Base-by-base conservation (phyloP, 805 yeast species). In the Lipomyces lipofer region DNA sequence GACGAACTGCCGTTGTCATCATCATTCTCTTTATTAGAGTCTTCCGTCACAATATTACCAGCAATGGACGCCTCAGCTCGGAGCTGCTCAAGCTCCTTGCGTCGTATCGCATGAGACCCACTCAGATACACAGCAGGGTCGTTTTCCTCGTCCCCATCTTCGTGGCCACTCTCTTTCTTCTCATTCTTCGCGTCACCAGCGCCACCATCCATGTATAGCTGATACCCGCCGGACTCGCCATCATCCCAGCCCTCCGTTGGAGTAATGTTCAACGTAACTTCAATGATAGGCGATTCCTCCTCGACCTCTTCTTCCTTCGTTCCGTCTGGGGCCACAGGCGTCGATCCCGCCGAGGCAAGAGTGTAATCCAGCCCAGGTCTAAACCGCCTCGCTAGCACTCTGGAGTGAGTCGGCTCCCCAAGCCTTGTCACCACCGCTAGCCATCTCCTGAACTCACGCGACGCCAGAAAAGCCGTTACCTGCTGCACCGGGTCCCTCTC, bases 361-460 rank as follows among this genome's bases (percentile, higher is more conserved):
- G 92, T 91, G 70, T 88, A 94, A 69, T 94, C 99, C 27, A 81
- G 84, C 2, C 98, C 99, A 1, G 97, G 99, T 64, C 99, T 81
- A 73, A 94, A 94, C 59, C 97, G 76, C 65, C 99, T 79, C 6
- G 88, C 79, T 24, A 91, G 67, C 1, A 86, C 73, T 62, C 85
- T 88, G 59, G 86, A 87, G 46, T 84, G 78, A 2, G 82, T 72
- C 7, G 86, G 82, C 2, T 78, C 69, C 6, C 24, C 53, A 51
- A 89, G 66, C 13, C 82, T 78, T 0, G 97, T 86, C 2, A 91
- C 67, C 2, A 72, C 54, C 19, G 74, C 71, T 43, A 94, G 67
- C 85, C 94, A 91, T 67, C 84, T 83, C 44, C 78, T 77, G 70
- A 87, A 91, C 12, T 82, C 75, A 1, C 72, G 58, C 36, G 58